Conservation (phyloP, 768 basidiomycete genomes). For the Kwoniella sp. region DNA sequence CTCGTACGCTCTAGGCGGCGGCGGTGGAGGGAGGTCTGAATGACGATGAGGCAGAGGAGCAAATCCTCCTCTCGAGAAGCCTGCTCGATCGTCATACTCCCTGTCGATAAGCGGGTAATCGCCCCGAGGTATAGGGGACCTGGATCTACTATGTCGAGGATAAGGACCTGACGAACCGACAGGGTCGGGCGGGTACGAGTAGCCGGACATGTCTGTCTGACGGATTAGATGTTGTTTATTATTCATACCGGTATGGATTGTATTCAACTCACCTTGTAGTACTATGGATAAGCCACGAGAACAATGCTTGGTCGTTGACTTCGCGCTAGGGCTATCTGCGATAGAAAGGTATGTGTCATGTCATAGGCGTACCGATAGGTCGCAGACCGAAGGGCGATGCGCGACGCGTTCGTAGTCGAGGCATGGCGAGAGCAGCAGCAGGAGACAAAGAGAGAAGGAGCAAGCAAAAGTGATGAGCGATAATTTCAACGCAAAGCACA, state of each 20-base stretch:
- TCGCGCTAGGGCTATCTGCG: neutral
- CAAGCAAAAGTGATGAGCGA: slow-evolving; percentile 16
- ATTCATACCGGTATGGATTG: too few relatives aligned
- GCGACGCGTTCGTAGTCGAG: neutral
- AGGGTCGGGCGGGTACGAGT: neutral
- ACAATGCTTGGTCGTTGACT: neutral
- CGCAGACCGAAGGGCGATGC: neutral
- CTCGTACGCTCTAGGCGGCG: slow-evolving; percentile 19
- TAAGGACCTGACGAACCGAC: neutral
- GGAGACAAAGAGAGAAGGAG: neutral
- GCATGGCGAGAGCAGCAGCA: neutral
- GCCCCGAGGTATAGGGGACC: slow-evolving; percentile 10
- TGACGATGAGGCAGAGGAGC: slow-evolving; percentile 46
- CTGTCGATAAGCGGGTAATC: slow-evolving; percentile 14
- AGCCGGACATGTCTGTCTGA: neutral
- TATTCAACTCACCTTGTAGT: too few relatives aligned
- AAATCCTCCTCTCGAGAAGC: slow-evolving; percentile 44
- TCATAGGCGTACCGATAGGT: neutral
- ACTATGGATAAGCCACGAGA: too few relatives aligned
- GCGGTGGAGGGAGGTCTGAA: slow-evolving; percentile 28
- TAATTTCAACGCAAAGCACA: slow-evolving; percentile 1
- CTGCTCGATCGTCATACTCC: slow-evolving; percentile 26
- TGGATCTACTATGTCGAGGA: slow-evolving; percentile 12
- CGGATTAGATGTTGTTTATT: neutral
- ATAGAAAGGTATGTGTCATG: neutral